Evolutionary conservation across 2,329 filamentous ascomycete genomes (phyloP).

Genomic region (Exophiala mesophila): DNA sequence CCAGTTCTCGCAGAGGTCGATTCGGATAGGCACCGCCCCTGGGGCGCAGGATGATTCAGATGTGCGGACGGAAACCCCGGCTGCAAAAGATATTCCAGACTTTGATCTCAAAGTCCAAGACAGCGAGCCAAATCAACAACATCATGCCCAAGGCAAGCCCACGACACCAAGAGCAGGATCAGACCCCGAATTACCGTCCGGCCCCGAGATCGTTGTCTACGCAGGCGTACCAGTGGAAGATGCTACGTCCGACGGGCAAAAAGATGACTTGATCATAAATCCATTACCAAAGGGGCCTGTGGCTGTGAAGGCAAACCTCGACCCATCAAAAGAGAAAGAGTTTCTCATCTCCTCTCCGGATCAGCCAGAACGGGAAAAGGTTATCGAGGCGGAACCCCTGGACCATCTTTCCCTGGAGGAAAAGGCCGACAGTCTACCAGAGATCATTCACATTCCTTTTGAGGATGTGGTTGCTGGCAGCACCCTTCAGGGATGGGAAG

Average conservation of each 20-base stretch:
- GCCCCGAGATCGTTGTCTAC: conserved; percentile 8
- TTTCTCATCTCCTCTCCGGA: conserved; percentile 6
- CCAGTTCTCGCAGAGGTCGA: too few relatives aligned
- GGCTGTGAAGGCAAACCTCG: conserved; percentile 10
- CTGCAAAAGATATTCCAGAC: too few relatives aligned
- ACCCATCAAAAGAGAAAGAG: conserved; percentile 6
- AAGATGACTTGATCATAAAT: neutral
- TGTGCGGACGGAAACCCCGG: conserved; percentile 1
- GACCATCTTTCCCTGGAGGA: conserved; percentile 16
- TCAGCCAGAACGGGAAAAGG: conserved; percentile 5
- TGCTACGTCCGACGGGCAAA: neutral
- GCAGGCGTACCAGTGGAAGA: conserved; percentile 6
- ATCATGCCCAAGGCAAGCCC: neutral
- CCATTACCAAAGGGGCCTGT: conserved; percentile 10
- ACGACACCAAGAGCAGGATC: neutral
- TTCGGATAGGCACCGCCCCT: too few relatives aligned
- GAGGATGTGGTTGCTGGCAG: conserved; percentile 17
- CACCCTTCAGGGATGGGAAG: conserved; percentile 20
- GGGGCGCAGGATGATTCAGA: too few relatives aligned
- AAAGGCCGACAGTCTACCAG: conserved; percentile 15
- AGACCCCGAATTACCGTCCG: conserved; percentile 3
- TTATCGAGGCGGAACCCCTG: conserved; percentile 5
- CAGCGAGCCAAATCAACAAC: neutral
- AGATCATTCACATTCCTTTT: conserved; percentile 18
- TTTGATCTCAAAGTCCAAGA: too few relatives aligned